These are phyloP conservation scores for Suhomyces yuchorum DNA, from an alignment of 1,139 yeast species.

Conservation along the genomic window DNA sequence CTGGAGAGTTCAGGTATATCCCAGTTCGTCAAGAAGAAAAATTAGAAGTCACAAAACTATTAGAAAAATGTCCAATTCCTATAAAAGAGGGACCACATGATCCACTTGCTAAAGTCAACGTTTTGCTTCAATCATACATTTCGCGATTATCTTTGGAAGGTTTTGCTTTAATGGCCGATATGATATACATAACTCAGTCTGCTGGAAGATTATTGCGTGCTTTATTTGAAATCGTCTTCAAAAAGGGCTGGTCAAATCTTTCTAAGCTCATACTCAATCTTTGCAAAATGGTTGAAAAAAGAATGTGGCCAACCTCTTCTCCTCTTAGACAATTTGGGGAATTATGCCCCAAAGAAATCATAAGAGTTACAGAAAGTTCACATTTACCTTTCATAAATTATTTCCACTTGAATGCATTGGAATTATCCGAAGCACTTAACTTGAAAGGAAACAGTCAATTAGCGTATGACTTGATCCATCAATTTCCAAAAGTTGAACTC, in stretches of 20 bases:
- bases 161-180: conserved; percentile 89
- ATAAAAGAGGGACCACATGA: conserved; percentile 72
- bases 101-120: conserved; percentile 76
- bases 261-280: conserved; percentile 61
- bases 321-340: conserved; percentile 82
- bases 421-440: conserved; percentile 80
- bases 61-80: conserved; percentile 84
- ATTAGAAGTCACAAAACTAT: conserved; percentile 67
- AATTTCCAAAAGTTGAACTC: conserved; percentile 69
- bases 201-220: conserved; percentile 91
- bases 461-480: conserved; percentile 62
- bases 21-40: conserved; percentile 89
- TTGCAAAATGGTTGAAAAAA: conserved; percentile 76
- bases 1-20: conserved; percentile 83
- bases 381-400: conserved; percentile 83
- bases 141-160: conserved; percentile 79
- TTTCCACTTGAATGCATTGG: conserved; percentile 67
- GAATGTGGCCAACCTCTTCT: conserved; percentile 84
- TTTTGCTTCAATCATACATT: conserved; percentile 81
- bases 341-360: conserved; percentile 65
- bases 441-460: conserved; percentile 66
- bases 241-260: conserved; percentile 71
- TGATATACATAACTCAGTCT: conserved; percentile 90
- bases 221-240: conserved; percentile 72
- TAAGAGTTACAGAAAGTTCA: conserved; percentile 76